Evolutionary conservation across 768 basidiomycete genomes (phyloP).

Genomic region (Cystobasidium tubakii): DNA sequence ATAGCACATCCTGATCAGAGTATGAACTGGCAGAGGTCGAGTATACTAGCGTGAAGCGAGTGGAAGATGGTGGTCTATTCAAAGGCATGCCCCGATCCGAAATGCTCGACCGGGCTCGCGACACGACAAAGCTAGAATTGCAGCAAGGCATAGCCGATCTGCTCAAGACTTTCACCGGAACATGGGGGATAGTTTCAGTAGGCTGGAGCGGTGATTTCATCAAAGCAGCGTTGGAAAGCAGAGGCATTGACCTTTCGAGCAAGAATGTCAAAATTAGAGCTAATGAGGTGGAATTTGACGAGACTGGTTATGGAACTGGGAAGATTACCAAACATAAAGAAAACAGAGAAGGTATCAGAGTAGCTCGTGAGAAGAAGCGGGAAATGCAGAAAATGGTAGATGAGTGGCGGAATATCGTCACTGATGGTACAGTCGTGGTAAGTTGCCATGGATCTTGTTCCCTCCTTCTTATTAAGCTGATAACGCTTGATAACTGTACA

Average conservation of each 20-base stretch:
- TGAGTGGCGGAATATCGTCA: slow-evolving; percentile 9
- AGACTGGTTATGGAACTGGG: slow-evolving; percentile 10
- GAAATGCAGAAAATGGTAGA: slow-evolving; percentile 36
- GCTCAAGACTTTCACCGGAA: not conserved
- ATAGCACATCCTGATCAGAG: no score
- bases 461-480: not conserved
- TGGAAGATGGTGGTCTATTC: slow-evolving; percentile 30
- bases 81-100: slow-evolving; percentile 9
- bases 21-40: slow-evolving; percentile 17
- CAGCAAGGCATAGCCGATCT: slow-evolving; percentile 5
- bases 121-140: not conserved
- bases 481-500: not conserved
- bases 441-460: not conserved
- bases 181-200: slow-evolving; percentile 33
- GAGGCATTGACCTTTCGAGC: slow-evolving; percentile 14
- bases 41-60: slow-evolving; percentile 18
- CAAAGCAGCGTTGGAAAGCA: slow-evolving; percentile 3
- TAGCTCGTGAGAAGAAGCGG: slow-evolving; percentile 20
- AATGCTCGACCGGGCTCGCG: slow-evolving; percentile 15
- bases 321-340: slow-evolving; percentile 28
- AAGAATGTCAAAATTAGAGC: slow-evolving; percentile 15
- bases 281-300: slow-evolving; percentile 31
- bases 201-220: slow-evolving; percentile 35
- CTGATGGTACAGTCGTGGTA: slow-evolving; percentile 12
- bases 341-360: slow-evolving; percentile 16